Percentiles rank a stretch among this genome's conserved stretches.
phyloP scores from a whole-genome alignment of 2,329 filamentous ascomycete species.

The Fusarium scirpi region DNA sequence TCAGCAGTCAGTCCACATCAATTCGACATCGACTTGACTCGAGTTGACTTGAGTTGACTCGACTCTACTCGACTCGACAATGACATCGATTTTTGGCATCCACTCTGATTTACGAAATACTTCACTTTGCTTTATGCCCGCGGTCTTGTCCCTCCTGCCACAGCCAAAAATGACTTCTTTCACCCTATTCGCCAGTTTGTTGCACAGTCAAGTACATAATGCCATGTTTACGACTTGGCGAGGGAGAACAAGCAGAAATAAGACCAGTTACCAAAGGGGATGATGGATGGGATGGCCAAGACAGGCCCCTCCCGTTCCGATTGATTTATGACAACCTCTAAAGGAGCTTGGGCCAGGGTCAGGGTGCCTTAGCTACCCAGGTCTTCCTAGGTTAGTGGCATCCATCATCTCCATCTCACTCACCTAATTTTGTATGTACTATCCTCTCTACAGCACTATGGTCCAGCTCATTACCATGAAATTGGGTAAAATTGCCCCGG shows the following conservation, averaged over 20 bases:
- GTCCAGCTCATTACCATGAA: constrained; percentile 25
- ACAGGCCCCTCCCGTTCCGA: constrained; percentile 36
- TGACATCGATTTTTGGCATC: constrained; percentile 19
- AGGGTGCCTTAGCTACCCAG: constrained; percentile 25
- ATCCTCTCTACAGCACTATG: constrained; percentile 6
- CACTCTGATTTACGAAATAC: not conserved
- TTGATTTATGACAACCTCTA: constrained; percentile 41
- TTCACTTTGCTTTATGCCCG: not conserved
- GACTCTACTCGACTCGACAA: not conserved
- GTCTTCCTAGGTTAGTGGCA: constrained; percentile 13
- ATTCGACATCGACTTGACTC: not conserved
- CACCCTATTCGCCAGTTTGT: not conserved
- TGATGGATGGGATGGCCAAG: constrained; percentile 10
- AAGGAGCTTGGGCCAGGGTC: constrained; percentile 36
- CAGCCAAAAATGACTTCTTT: not conserved
- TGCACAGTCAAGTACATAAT: not conserved
- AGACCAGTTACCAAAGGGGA: not conserved
- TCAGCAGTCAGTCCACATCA: not conserved
- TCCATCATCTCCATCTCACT: constrained; percentile 20
- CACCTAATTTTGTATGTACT: constrained; percentile 1
- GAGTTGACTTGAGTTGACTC: not conserved
- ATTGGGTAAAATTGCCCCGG: constrained; percentile 38
- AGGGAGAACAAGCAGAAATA: constrained; percentile 1
- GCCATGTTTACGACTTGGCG: not conserved
- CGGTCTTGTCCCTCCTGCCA: not conserved